Evolutionary conservation across 176 grass and related monocot genomes (phyloP).

Genomic region (Carex parvula): DNA sequence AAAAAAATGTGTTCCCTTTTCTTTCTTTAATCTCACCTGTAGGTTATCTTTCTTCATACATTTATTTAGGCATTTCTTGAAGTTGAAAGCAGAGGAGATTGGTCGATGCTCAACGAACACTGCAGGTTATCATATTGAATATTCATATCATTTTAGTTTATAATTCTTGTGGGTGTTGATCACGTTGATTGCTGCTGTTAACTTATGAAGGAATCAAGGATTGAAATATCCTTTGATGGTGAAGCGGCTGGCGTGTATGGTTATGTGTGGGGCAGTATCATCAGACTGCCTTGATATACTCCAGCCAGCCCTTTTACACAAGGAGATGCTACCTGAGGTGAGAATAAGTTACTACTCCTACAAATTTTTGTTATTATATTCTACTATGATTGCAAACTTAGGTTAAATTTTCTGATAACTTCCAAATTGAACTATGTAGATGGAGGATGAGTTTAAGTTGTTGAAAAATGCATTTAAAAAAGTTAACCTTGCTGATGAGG

Average conservation of each 20-base stretch:
- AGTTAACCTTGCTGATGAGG: slow-evolving; percentile 48
- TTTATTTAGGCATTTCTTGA: slow-evolving; percentile 57
- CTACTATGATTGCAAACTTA: not conserved
- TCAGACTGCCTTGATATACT: slow-evolving; percentile 73
- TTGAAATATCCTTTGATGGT: slow-evolving; percentile 69
- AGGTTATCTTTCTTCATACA: not conserved
- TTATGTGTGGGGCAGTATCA: slow-evolving; percentile 55
- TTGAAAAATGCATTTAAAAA: slow-evolving; percentile 53
- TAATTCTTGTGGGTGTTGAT: not conserved
- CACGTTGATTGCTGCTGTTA: not conserved
- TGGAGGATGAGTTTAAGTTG: slow-evolving; percentile 56
- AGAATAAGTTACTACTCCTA: not conserved
- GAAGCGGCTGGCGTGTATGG: slow-evolving; percentile 80
- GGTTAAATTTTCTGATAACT: not conserved
- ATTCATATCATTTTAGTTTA: not conserved
- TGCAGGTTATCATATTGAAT: slow-evolving; percentile 30
- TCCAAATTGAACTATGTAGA: slow-evolving; percentile 35
- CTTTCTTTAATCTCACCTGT: not conserved
- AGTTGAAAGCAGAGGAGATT: slow-evolving; percentile 44
- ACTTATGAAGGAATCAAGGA: slow-evolving; percentile 31
- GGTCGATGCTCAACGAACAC: slow-evolving; percentile 34
- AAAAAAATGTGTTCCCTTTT: not conserved
- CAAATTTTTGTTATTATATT: not conserved
- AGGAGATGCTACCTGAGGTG: slow-evolving; percentile 48
- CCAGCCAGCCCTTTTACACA: slow-evolving; percentile 57